These are phyloP conservation scores for Paramecium tetraurelia DNA, from an alignment of 73 alveolate species.

Conservation along the genomic window DNA sequence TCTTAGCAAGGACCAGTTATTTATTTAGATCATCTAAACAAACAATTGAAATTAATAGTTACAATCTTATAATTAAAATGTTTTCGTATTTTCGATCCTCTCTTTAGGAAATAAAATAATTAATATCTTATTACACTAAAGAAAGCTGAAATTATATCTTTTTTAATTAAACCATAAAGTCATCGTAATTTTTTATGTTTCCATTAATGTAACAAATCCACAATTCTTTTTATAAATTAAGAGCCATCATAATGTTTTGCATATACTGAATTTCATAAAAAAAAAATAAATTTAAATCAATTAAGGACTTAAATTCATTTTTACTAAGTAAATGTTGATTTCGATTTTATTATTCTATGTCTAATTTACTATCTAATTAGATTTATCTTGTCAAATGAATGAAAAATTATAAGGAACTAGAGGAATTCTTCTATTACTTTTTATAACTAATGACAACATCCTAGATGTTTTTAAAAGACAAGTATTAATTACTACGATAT, in stretches of 20 bases:
- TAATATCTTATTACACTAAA: background rate
- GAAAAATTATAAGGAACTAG: background rate
- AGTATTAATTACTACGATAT: background rate
- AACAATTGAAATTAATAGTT: background rate
- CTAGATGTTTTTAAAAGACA: background rate
- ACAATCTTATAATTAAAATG: background rate
- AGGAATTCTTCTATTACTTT: background rate
- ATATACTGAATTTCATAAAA: background rate
- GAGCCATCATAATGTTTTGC: background rate
- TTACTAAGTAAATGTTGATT: background rate
- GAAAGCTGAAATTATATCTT: background rate
- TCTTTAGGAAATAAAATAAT: background rate
- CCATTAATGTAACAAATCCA: background rate
- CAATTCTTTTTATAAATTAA: background rate
- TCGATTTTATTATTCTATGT: background rate
- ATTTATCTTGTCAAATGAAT: background rate
- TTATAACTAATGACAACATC: background rate
- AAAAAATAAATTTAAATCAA: background rate
- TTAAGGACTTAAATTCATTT: background rate
- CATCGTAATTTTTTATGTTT: background rate
- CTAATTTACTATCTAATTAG: background rate
- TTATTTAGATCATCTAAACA: background rate
- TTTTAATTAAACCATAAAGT: background rate
- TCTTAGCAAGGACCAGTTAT: background rate
- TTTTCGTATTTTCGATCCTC: background rate